Evolutionary conservation across 2,329 filamentous ascomycete genomes (phyloP).

Genomic region (Cercospora janseana): DNA sequence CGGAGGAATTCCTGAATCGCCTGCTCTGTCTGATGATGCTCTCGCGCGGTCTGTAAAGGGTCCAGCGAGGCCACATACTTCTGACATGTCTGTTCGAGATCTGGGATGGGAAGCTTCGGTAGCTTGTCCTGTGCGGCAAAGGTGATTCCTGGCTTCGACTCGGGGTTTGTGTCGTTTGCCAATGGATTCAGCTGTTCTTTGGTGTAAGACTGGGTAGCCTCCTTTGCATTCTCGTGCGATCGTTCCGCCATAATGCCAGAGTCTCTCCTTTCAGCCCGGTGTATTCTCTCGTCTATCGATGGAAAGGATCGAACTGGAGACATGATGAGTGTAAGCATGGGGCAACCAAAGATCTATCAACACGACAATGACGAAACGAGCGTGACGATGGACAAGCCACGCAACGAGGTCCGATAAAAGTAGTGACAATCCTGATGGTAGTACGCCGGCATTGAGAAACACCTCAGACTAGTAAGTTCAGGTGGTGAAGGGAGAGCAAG

Average conservation of each 20-base stretch:
- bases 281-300: slow-evolving; percentile 32
- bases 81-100: slow-evolving; percentile 72
- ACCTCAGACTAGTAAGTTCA: slow-evolving; percentile 10
- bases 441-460: slow-evolving; percentile 68
- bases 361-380: slow-evolving; percentile 74
- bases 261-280: slow-evolving; percentile 30
- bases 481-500: slow-evolving; percentile 4
- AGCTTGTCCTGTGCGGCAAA: slow-evolving; percentile 86
- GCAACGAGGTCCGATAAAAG: slow-evolving; percentile 86
- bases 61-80: slow-evolving; percentile 77
- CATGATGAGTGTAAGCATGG: slow-evolving; percentile 49
- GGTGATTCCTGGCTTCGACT: slow-evolving; percentile 71
- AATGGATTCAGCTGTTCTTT: slow-evolving; percentile 51
- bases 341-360: slow-evolving; percentile 50
- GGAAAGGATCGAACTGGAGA: slow-evolving; percentile 51
- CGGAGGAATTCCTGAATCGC: slow-evolving; percentile 81
- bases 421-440: slow-evolving; percentile 87
- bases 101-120: slow-evolving; percentile 88
- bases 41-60: slow-evolving; percentile 75
- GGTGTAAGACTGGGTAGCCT: slow-evolving; percentile 49
- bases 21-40: slow-evolving; percentile 76
- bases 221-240: slow-evolving; percentile 54
- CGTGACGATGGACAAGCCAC: slow-evolving; percentile 79
- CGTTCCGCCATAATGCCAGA: slow-evolving; percentile 44
- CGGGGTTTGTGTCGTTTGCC: slow-evolving; percentile 51